Base-by-base conservation (phyloP, 78 protist genomes). In the Parvularia atlantis region DNA sequence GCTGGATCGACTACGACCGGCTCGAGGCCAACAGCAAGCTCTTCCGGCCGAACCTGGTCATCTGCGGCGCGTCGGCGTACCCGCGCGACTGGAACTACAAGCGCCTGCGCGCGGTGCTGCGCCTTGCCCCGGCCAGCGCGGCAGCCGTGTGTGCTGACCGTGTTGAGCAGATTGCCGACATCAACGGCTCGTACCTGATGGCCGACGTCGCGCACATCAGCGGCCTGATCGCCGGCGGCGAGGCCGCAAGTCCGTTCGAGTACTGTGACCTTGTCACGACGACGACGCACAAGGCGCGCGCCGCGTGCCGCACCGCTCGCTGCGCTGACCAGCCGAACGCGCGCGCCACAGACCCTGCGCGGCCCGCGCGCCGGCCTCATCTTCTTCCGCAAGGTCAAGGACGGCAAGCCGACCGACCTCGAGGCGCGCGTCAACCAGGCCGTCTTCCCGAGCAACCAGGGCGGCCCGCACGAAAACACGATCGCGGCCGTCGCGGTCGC, bases 211-310 rank as follows among this genome's bases (percentile, higher is more conserved):
- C 99, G 0, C 99, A 97, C 91, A 91, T 89, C 71, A 48, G 87
- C 67, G 98, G 98, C 52, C 87, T 95, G 61, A 93, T 93, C 35
- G 99, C 99, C 14, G 87, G 96, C 36, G 63, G 68, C 35, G 86
- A 56, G 62, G 66, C 44, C 14, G 36, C 43, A 2, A 28, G 60
- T 53, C 99, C 99, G 36, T 97, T 97, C 77, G 84, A 67, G 40
- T 70, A 66, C 76, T 77, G 86, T 73, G 99, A 98, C 69, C 77
- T 98, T 39, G 99, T 98, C 50, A 97, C 99, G 35, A 90, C 99
- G 46, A 98, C 99, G 58, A 98, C 99, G 36, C 99, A 98, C 93
- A 98, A 98, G n/a, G n/a, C n/a, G n/a, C n/a, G n/a, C n/a, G n/a
- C n/a, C n/a, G n/a, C n/a, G n/a, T n/a, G n/a, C n/a, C n/a, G n/a